Conservation (phyloP, 495 filamentous ascomycete species). For the Saxophila tyrrhenica region DNA sequence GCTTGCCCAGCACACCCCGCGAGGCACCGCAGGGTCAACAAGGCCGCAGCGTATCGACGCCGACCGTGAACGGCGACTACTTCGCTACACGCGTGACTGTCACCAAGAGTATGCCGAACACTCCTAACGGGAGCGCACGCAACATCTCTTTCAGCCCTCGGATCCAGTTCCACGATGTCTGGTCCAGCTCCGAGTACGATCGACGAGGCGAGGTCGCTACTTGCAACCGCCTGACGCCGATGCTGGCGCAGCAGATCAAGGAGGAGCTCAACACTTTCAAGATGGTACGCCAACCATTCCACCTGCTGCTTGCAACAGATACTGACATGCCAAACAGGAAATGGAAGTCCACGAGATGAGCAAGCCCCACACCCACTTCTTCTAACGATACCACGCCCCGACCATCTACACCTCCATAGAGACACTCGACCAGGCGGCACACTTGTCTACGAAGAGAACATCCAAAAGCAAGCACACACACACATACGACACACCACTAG, state of each 20-base stretch:
- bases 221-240: constrained; percentile 92
- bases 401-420: neutral
- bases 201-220: constrained; percentile 92
- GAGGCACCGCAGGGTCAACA: constrained; percentile 58
- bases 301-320: too few species aligned
- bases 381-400: constrained; percentile 49
- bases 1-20: constrained; percentile 67
- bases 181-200: constrained; percentile 92
- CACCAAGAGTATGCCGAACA: constrained; percentile 62
- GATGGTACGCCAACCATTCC: constrained; percentile 89
- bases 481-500: neutral
- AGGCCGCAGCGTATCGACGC: constrained; percentile 51
- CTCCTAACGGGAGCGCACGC: constrained; percentile 58
- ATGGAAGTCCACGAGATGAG: constrained; percentile 99
- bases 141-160: constrained; percentile 87
- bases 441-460: neutral
- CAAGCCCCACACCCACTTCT: constrained; percentile 99
- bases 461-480: neutral
- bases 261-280: constrained; percentile 99
- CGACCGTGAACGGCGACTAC: constrained; percentile 72
- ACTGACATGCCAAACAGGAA: too few species aligned
- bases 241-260: constrained; percentile 98
- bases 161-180: constrained; percentile 90
- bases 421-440: neutral
- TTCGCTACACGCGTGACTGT: constrained; percentile 65